Evolutionary conservation across 805 yeast genomes (phyloP).

Genomic region (Candida odintsovae): DNA sequence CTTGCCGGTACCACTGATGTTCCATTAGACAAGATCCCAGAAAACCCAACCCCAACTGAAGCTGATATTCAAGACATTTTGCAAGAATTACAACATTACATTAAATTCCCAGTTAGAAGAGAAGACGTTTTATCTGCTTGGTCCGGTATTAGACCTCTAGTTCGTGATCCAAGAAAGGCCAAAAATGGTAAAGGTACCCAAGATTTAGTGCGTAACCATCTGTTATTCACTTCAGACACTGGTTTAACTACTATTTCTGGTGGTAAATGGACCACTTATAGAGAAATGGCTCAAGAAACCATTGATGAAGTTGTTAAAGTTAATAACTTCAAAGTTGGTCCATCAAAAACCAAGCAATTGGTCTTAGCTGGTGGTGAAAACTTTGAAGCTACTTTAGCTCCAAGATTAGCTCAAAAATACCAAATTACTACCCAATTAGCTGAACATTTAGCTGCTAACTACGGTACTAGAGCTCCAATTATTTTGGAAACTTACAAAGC

Average conservation of each 20-base stretch:
- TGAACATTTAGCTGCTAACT: slow-evolving; percentile 75
- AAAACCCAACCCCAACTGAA: slow-evolving; percentile 78
- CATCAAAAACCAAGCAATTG: slow-evolving; percentile 36
- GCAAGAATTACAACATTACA: slow-evolving; percentile 82
- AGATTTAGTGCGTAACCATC: slow-evolving; percentile 86
- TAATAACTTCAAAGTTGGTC: slow-evolving; percentile 35
- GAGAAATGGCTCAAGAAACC: slow-evolving; percentile 97
- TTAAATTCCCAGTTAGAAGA: slow-evolving; percentile 82
- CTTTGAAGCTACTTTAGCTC: slow-evolving; percentile 66
- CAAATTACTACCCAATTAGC: slow-evolving; percentile 69
- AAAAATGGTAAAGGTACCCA: slow-evolving; percentile 53
- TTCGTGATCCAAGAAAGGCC: slow-evolving; percentile 64
- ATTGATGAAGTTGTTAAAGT: slow-evolving; percentile 63
- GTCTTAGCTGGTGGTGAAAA: slow-evolving; percentile 77
- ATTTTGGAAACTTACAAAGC: slow-evolving; percentile 52
- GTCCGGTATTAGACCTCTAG: slow-evolving; percentile 96
- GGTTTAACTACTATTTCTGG: slow-evolving; percentile 89
- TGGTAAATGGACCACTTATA: slow-evolving; percentile 97
- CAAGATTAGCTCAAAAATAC: slow-evolving; percentile 77
- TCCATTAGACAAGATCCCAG: slow-evolving; percentile 66
- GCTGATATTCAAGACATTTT: slow-evolving; percentile 84
- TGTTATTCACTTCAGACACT: slow-evolving; percentile 63
- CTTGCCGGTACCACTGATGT: slow-evolving; percentile 96
- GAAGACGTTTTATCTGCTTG: slow-evolving; percentile 92
- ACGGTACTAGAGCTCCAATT: slow-evolving; percentile 85